Percentiles rank a stretch among this genome's conserved stretches.
These are phyloP conservation scores for Jacaranda copaia DNA, from an alignment of 257 asterid species.

Conservation along the genomic window DNA sequence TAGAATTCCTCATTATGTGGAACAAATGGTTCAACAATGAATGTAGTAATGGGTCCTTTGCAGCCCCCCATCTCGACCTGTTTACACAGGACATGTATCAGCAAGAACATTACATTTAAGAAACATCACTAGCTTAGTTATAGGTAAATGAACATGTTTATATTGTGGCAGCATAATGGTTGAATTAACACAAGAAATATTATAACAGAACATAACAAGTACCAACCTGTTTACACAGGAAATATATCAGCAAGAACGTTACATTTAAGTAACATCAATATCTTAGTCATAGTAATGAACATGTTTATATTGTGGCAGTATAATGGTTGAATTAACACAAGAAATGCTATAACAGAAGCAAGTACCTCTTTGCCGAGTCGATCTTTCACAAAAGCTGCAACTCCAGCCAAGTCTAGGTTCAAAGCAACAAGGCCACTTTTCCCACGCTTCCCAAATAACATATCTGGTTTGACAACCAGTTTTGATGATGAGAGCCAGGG, in stretches of 20 bases:
- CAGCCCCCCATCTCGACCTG: slow-evolving; percentile 98
- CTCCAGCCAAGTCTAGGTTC: slow-evolving; percentile 89
- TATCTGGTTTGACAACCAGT: slow-evolving; percentile 93
- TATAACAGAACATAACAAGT: not conserved
- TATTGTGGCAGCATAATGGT: too few species aligned
- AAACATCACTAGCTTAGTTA: not conserved
- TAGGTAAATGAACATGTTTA: not conserved
- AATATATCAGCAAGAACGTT: slow-evolving; percentile 14
- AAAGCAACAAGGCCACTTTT: slow-evolving; percentile 93
- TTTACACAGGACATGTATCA: slow-evolving; percentile 21
- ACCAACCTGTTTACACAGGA: slow-evolving; percentile 59
- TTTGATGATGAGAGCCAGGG: slow-evolving; percentile 88
- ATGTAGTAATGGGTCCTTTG: slow-evolving; percentile 92
- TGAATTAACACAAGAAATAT: too few species aligned
- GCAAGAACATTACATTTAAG: slow-evolving; percentile 9
- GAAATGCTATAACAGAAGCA: not conserved
- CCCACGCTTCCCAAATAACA: slow-evolving; percentile 96
- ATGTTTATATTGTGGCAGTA: not conserved
- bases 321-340: too few species aligned
- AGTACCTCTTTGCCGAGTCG: slow-evolving; percentile 91
- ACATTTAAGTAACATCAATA: not conserved
- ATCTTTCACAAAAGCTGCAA: slow-evolving; percentile 80
- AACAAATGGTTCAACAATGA: slow-evolving; percentile 90
- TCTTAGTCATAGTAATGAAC: not conserved
- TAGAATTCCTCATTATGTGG: slow-evolving; percentile 90